Base-by-base conservation (phyloP, 164 flowering plant genomes). In the Santalum album region DNA sequence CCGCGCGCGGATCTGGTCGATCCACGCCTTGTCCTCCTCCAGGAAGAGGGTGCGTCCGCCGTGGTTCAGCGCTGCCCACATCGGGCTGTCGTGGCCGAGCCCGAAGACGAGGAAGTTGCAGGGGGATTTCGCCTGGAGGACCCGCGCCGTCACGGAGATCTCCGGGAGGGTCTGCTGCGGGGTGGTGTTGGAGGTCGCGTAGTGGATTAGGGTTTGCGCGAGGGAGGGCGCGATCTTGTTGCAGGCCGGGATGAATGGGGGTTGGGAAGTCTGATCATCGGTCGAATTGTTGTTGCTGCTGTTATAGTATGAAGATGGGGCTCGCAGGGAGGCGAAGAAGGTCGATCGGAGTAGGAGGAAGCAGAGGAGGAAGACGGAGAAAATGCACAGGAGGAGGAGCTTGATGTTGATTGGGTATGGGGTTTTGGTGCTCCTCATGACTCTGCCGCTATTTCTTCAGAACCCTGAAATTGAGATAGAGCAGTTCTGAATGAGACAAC, bases 51-150 rank as follows among this genome's bases (percentile, higher is more conserved):
- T 80, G 4, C 79, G 76, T 46, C 82, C 80, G 12, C 75, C 75
- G 49, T 25, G 35, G 53, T 50, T 50, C 19, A 50, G 53, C 18
- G 53, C 53, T 19, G 32, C 10, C 53, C 53, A 80, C 77, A 80
- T 69, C 17, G 75, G 65, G 65, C 80, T 75, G 66, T 77, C 85
- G 25, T 51, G 75, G 56, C 80, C 82, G 2, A 80, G 60, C 11
- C 85, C 85, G 53, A 73, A 80, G 23, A 80, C 80, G 6, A 80
- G 44, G 72, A 80, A 80, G 53, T 80, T 80, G 77, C 85, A 77
- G 0, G 82, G 85, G 0, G 80, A 70, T 20, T 64, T 69, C 47
- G 36, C 60, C 17, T 61, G 54, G 5, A 80, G 75, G 16, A 80
- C 60, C 25, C 59, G 38, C 1, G 58, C 25, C 0, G 78, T 34